Evolutionary conservation across 108 stramenopile genomes (phyloP).

Genomic region (Cyclostephanos tholiformis): DNA sequence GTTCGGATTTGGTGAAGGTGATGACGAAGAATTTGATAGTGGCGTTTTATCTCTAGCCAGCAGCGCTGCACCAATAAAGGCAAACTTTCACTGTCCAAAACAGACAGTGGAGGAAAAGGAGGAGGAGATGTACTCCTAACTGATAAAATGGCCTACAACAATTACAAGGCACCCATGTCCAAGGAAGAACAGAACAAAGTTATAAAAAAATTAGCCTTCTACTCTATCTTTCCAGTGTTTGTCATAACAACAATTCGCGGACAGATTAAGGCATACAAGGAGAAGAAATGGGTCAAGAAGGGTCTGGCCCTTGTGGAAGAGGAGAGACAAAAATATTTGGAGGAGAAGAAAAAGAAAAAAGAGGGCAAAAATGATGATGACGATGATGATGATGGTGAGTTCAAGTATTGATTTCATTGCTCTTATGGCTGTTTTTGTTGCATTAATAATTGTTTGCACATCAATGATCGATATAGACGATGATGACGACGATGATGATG

Average conservation of each 20-base stretch:
- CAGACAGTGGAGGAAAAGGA: conserved; percentile 9
- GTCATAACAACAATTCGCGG: conserved; percentile 48
- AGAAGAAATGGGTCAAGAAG: conserved; percentile 43
- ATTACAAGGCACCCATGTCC: conserved; percentile 34
- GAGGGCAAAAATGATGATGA: conserved; percentile 30
- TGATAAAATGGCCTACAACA: conserved; percentile 51
- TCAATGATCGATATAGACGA: conserved; percentile 1
- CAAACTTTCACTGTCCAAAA: conserved; percentile 24
- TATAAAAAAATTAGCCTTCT: conserved; percentile 42
- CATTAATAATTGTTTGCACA: conserved; percentile 1
- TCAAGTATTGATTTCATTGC: neutral
- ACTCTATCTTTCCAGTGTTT: conserved; percentile 46
- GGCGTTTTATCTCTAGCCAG: conserved; percentile 34
- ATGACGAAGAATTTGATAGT: conserved; percentile 41
- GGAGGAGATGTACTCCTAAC: conserved; percentile 40
- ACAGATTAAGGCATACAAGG: conserved; percentile 41
- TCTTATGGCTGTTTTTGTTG: neutral
- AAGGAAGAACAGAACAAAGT: conserved; percentile 32
- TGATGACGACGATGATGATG: neutral
- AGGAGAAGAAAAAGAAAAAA: conserved; percentile 39
- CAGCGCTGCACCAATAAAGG: conserved; percentile 13
- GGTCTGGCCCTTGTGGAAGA: conserved; percentile 36
- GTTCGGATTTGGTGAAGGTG: conserved; percentile 50
- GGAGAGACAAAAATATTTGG: conserved; percentile 36
- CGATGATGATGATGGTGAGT: conserved; percentile 28